A percentile compares a stretch with the other conserved stretches of the same genome.
Conservation (phyloP, 805 yeast species). For the Cyberlindnera petersonii region DNA sequence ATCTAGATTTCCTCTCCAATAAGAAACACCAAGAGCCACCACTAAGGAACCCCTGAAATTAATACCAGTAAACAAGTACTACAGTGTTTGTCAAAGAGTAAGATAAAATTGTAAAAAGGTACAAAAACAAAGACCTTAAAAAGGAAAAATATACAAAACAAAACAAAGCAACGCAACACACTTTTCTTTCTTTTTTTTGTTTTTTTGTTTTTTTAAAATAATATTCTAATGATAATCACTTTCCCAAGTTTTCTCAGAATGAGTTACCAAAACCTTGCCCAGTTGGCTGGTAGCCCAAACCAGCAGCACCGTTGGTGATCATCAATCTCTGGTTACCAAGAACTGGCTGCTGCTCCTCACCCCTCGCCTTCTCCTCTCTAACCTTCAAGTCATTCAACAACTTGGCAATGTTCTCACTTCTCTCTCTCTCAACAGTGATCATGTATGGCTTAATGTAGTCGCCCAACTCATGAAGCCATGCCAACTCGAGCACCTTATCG, state of each 20-base stretch:
- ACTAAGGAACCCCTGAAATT: too few relatives aligned
- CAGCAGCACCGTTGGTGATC: conserved; percentile 74
- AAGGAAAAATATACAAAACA: neutral
- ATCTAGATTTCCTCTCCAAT: too few relatives aligned
- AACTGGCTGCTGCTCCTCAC: conserved; percentile 41
- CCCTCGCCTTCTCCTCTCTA: conserved; percentile 60
- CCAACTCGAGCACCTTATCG: conserved; percentile 82
- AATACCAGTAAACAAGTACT: too few relatives aligned
- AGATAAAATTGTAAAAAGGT: too few relatives aligned
- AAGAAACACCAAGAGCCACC: too few relatives aligned
- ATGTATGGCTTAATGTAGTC: conserved; percentile 91
- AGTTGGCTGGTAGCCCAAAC: conserved; percentile 64
- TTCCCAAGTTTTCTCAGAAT: conserved; percentile 20
- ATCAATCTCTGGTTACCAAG: conserved; percentile 68
- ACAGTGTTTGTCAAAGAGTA: too few relatives aligned
- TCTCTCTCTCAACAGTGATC: conserved; percentile 80
- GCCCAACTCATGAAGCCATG: conserved; percentile 84
- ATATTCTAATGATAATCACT: neutral
- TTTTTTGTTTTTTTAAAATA: neutral
- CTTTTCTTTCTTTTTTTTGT: too few relatives aligned
- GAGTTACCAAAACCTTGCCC: conserved; percentile 69
- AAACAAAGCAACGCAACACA: neutral
- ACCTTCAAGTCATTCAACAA: conserved; percentile 66
- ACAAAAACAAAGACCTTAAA: too few relatives aligned
- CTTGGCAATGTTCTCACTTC: conserved; percentile 59